Percentiles rank a stretch among this genome's conserved stretches.
These are phyloP conservation scores for Fraxinus sp. DNA, from an alignment of 305 asterid genomes.

Conservation along the genomic window DNA sequence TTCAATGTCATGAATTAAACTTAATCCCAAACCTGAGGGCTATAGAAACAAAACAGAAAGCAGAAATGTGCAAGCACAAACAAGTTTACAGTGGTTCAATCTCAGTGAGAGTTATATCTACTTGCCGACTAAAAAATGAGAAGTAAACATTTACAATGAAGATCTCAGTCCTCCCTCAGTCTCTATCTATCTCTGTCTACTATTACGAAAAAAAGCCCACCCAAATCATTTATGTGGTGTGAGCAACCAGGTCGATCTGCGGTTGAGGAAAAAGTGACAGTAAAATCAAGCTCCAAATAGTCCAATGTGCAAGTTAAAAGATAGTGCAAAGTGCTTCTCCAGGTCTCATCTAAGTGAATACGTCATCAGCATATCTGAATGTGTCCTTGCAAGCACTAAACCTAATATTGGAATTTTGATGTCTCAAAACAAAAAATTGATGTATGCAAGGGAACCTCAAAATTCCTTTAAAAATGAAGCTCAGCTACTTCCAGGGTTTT, in stretches of 20 bases:
- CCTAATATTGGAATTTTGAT: neutral
- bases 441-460: neutral
- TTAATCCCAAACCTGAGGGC: neutral
- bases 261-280: neutral
- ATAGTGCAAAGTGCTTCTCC: neutral
- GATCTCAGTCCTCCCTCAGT: neutral
- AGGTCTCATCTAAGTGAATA: neutral
- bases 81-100: neutral
- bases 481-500: neutral
- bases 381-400: neutral
- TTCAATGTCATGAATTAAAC: neutral
- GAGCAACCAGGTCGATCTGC: neutral
- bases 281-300: neutral
- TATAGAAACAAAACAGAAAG: neutral
- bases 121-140: neutral
- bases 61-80: neutral
- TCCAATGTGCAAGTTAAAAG: neutral
- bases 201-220: neutral
- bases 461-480: neutral
- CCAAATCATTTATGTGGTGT: neutral
- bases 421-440: neutral
- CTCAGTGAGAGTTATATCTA: neutral
- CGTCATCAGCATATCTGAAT: neutral
- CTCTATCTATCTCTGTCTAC: neutral
- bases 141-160: neutral